These are phyloP conservation scores for Sphaerosporella brunnea DNA, from an alignment of 495 filamentous ascomycete species.

Conservation along the genomic window DNA sequence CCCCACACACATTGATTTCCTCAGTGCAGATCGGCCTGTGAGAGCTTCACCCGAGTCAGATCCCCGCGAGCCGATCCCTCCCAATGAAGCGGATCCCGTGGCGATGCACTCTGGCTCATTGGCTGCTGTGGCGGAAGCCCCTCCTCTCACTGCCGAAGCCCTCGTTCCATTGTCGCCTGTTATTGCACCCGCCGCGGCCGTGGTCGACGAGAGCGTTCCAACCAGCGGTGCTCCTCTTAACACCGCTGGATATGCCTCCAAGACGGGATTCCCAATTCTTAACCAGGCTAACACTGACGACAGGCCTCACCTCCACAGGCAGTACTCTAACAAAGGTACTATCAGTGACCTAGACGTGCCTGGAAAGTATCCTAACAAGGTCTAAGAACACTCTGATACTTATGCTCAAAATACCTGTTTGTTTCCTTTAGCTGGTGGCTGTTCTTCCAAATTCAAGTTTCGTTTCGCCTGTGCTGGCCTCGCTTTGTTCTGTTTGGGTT, in stretches of 20 bases:
- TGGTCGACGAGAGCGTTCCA: not conserved
- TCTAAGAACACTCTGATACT: too few species aligned
- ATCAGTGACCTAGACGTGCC: slow-evolving; percentile 37
- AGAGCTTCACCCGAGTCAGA: not conserved
- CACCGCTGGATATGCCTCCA: slow-evolving; percentile 5
- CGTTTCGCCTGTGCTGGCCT: too few species aligned
- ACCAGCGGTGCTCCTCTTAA: slow-evolving; percentile 1
- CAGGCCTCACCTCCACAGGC: slow-evolving; percentile 6
- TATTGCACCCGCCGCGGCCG: too few species aligned
- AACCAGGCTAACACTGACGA: slow-evolving; percentile 10
- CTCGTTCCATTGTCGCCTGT: not conserved
- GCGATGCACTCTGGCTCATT: not conserved
- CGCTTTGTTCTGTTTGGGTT: too few species aligned
- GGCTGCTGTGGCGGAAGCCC: not conserved
- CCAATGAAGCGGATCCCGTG: not conserved
- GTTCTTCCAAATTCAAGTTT: too few species aligned
- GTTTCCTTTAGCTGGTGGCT: too few species aligned
- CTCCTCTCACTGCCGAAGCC: not conserved
- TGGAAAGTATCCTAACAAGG: slow-evolving; percentile 36
- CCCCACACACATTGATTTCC: not conserved
- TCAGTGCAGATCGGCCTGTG: not conserved
- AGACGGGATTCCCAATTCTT: too few species aligned
- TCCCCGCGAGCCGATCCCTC: not conserved
- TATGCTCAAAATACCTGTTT: too few species aligned
- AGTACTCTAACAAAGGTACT: slow-evolving; percentile 24